These are phyloP conservation scores for Lagenidium giganteum DNA, from an alignment of 352 stramenopile species.

Conservation along the genomic window DNA sequence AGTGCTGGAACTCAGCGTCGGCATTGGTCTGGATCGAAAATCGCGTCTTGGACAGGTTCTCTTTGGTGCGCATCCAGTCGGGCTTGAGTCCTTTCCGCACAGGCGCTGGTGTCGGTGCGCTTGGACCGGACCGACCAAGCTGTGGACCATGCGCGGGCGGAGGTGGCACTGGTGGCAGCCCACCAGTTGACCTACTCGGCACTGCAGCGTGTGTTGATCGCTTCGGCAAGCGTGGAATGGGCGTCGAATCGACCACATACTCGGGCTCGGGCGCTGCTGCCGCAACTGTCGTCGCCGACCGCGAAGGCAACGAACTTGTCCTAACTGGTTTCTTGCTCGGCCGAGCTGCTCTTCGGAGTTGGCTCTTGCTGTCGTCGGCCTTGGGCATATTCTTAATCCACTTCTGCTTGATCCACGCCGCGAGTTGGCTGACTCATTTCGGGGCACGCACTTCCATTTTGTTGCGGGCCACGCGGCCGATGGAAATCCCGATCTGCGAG, in stretches of 20 bases:
- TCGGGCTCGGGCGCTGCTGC: background rate
- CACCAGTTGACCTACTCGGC: too few species aligned
- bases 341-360: constrained; percentile 1
- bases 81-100: constrained; percentile 42
- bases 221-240: constrained; percentile 1
- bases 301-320: too few species aligned
- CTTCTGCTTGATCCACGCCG: constrained; percentile 68
- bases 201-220: background rate
- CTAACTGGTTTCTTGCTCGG: too few species aligned
- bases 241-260: too few species aligned
- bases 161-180: too few species aligned
- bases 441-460: constrained; percentile 24
- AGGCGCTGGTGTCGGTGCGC: too few species aligned
- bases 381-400: constrained; percentile 60
- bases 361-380: background rate
- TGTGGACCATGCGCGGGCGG: too few species aligned
- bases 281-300: background rate
- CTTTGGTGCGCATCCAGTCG: constrained; percentile 64
- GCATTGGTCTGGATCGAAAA: constrained; percentile 56
- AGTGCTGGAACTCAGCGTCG: constrained; percentile 43
- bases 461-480: constrained; percentile 39
- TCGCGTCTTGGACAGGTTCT: constrained; percentile 49
- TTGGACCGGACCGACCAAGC: too few species aligned
- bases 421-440: constrained; percentile 35
- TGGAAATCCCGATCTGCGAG: constrained; percentile 56